These are phyloP conservation scores for Suillus spraguei DNA, from an alignment of 768 basidiomycete genomes.

Conservation along the genomic window DNA sequence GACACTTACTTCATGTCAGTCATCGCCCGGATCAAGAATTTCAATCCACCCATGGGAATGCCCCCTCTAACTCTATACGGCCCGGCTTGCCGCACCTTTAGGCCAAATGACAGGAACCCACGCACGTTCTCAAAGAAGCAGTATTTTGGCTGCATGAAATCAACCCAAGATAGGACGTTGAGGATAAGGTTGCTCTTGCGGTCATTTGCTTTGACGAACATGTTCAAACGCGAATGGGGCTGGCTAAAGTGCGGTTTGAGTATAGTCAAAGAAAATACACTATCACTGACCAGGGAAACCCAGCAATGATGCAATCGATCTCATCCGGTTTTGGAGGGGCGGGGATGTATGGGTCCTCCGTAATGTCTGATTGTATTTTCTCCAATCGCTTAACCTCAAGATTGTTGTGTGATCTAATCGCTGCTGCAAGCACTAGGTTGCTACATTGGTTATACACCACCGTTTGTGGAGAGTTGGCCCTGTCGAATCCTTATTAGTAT, in stretches of 20 bases:
- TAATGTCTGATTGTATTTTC: slow-evolving; percentile 30
- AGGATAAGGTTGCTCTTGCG: slow-evolving; percentile 69
- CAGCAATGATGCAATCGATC: slow-evolving; percentile 64
- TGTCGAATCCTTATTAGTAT: slow-evolving; percentile 14
- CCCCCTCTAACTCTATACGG: slow-evolving; percentile 59
- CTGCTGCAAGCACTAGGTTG: slow-evolving; percentile 61
- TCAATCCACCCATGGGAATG: slow-evolving; percentile 73
- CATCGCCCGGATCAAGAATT: slow-evolving; percentile 62
- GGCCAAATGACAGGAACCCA: slow-evolving; percentile 44
- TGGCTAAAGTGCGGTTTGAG: slow-evolving; percentile 49
- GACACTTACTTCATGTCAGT: slow-evolving; percentile 62
- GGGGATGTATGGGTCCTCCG: slow-evolving; percentile 26
- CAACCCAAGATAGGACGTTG: slow-evolving; percentile 50
- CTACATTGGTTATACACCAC: slow-evolving; percentile 72
- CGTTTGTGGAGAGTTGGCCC: slow-evolving; percentile 49
- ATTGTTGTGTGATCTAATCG: slow-evolving; percentile 52
- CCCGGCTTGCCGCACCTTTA: slow-evolving; percentile 39
- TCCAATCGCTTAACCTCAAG: slow-evolving; percentile 38
- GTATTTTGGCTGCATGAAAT: slow-evolving; percentile 42
- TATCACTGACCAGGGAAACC: slow-evolving; percentile 70
- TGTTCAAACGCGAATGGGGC: slow-evolving; percentile 73
- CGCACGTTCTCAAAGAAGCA: slow-evolving; percentile 53
- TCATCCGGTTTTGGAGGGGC: slow-evolving; percentile 51
- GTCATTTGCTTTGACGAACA: slow-evolving; percentile 68
- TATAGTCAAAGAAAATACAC: slow-evolving; percentile 10